Evolutionary conservation across 1,284 basidiomycete species (phyloP).

Genomic region (Quambalaria eucalypti): DNA sequence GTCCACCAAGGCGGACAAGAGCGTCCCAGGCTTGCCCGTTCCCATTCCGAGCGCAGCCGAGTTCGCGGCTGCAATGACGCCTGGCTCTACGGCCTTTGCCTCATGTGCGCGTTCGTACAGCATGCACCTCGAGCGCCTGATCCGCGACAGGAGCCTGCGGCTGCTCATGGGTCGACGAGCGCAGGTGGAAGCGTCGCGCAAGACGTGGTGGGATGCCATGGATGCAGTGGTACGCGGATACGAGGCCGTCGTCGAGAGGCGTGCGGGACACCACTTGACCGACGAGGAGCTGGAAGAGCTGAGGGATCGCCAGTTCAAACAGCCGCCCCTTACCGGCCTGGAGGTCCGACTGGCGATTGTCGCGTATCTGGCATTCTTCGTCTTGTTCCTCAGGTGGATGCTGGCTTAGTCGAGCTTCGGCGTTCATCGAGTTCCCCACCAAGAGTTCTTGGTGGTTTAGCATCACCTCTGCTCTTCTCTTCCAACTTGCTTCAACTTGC

Average conservation of each 20-base stretch:
- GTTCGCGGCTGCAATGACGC: conserved; percentile 45
- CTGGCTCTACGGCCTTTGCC: conserved; percentile 44
- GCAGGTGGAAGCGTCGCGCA: conserved; percentile 47
- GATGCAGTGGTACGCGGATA: conserved; percentile 54
- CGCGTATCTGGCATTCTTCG: conserved; percentile 17
- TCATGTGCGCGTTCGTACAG: conserved; percentile 50
- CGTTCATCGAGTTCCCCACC: too few species aligned
- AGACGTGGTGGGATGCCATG: conserved; percentile 56
- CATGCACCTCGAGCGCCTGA: conserved; percentile 47
- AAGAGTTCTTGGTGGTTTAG: too few species aligned
- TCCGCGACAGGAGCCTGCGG: conserved; percentile 47
- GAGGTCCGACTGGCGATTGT: conserved; percentile 20
- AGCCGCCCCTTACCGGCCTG: conserved; percentile 34
- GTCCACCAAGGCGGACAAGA: not conserved
- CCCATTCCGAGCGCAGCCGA: conserved; percentile 27
- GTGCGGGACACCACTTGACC: conserved; percentile 21
- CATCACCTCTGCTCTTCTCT: too few species aligned
- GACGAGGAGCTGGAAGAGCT: conserved; percentile 40
- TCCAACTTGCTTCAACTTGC: too few species aligned
- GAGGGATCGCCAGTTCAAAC: conserved; percentile 23
- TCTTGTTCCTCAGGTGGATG: not conserved
- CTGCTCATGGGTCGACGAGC: conserved; percentile 49
- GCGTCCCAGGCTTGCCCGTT: conserved; percentile 10
- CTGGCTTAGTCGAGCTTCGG: too few species aligned
- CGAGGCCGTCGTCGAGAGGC: conserved; percentile 43